phyloP scores from a whole-genome alignment of 2,329 filamentous ascomycete genomes.

The Aureobasidium vineae region DNA sequence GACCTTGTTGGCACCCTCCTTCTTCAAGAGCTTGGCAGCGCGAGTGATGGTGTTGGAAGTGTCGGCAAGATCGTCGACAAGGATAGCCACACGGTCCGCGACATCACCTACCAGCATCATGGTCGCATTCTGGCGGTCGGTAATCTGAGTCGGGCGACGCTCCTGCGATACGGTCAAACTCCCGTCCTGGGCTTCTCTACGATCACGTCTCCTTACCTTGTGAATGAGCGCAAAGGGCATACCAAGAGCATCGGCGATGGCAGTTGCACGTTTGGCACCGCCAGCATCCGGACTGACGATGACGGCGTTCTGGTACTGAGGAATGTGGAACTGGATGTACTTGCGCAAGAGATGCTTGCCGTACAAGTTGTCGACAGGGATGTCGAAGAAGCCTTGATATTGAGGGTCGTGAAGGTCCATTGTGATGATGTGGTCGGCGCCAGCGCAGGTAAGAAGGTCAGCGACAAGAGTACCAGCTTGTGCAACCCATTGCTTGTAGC shows the following conservation, averaged over 20 bases:
- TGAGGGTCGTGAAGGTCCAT: conserved; percentile 97
- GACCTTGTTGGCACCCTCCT: conserved; percentile 82
- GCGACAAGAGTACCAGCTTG: conserved; percentile 94
- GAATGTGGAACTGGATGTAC: conserved; percentile 75
- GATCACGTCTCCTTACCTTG: conserved; percentile 62
- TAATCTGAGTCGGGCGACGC: conserved; percentile 83
- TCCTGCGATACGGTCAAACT: conserved; percentile 55
- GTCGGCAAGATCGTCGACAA: conserved; percentile 92
- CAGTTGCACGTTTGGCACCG: conserved; percentile 91
- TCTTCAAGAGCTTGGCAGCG: conserved; percentile 94
- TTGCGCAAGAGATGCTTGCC: conserved; percentile 69
- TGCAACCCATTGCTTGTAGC: conserved; percentile 98
- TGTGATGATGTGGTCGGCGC: conserved; percentile 94
- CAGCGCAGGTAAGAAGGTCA: conserved; percentile 90
- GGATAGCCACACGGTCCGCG: conserved; percentile 73
- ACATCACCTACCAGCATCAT: conserved; percentile 96
- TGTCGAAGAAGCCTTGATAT: conserved; percentile 98
- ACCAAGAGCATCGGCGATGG: conserved; percentile 87
- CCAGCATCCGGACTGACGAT: conserved; percentile 96
- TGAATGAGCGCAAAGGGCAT: conserved; percentile 98
- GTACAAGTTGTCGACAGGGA: conserved; percentile 97
- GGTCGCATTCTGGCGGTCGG: conserved; percentile 73
- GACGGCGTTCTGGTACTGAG: conserved; percentile 79
- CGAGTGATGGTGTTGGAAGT: conserved; percentile 97
- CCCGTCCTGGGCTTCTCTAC: neutral